Evolutionary conservation across 345 rosid genomes (phyloP), one percentile per base, ranked within the genome.

Genomic region (Pelargonium nanum): DNA sequence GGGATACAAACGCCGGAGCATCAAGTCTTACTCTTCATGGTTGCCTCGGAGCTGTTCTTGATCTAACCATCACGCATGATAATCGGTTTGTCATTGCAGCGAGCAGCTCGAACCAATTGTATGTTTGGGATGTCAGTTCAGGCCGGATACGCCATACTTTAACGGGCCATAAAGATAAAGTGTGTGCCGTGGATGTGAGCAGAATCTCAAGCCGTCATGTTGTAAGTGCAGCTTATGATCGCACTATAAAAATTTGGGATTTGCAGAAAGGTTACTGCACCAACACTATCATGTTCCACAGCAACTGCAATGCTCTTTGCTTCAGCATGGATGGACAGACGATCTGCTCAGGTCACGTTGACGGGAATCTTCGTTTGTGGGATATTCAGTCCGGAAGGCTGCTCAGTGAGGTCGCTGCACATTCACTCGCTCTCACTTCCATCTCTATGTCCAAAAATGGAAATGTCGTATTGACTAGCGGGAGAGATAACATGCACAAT

Each of bases 191-290:
- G 40, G 99, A 93, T 78, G 95, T 81, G 68, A 84, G 94, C 87
- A 89, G 84, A 67, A 72, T 84, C 65, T 89, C 99, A 0, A 81
- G 92, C 72, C 89, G 94, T 26, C 81, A 87, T 70, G 87, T 86
- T 20, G 87, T 84, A 23, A 93, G 99, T 69, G 85, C 97, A 44
- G 96, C 94, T 55, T 89, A 93, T 77, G 97, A 89, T 67, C 92
- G 99, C n/a, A 89, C 96, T 0, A 85, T 93, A 66, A 93, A 93
- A 72, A 70, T 93, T 23, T 93, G 97, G 99, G 97, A 93, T 78
- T 64, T 93, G 80, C 99, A 80, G 61, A 93, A 87, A 70, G 99
- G 99, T 63, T 89, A 84, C 77, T 93, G 99, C 80, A 83, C 82
- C 17, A 89, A 79, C 86, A 93, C 99, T 0, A 84, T 93, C 60